Conservation (phyloP, 176 grass and related monocot genomes). For the Avena eriantha region DNA sequence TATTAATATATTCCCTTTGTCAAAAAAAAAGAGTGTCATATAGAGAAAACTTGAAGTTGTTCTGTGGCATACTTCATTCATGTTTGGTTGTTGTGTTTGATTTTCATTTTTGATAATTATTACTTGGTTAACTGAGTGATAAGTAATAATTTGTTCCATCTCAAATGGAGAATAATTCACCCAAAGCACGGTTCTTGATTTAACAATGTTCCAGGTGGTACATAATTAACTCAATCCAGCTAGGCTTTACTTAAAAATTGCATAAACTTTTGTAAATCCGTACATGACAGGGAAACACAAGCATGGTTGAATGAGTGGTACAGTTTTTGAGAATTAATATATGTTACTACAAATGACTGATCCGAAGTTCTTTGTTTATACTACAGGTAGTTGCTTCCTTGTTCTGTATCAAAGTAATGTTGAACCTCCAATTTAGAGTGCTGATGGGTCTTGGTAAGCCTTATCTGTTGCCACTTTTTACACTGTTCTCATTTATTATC, state of each 20-base stretch:
- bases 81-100: neutral
- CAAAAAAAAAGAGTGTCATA: neutral
- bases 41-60: neutral
- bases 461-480: conserved; percentile 34
- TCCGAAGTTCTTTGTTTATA: conserved; percentile 42
- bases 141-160: conserved; percentile 13
- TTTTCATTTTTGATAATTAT: neutral
- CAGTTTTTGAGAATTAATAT: neutral
- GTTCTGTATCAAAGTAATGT: conserved; percentile 71
- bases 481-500: conserved; percentile 8
- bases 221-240: neutral
- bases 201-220: neutral
- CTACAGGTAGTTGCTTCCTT: conserved; percentile 66
- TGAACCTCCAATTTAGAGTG: conserved; percentile 61
- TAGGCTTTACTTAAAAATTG: conserved; percentile 12
- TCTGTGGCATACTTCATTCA: conserved; percentile 5
- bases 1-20: too few relatives aligned
- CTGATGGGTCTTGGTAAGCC: conserved; percentile 74
- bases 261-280: neutral
- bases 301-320: neutral
- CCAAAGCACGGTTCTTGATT: neutral
- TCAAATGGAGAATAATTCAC: conserved; percentile 22
- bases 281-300: neutral
- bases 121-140: conserved; percentile 23
- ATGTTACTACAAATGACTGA: conserved; percentile 39